Evolutionary conservation across 2,329 filamentous ascomycete species (phyloP), one percentile per base, ranked within the genome.

Genomic region (Trichoderma koningiopsis): DNA sequence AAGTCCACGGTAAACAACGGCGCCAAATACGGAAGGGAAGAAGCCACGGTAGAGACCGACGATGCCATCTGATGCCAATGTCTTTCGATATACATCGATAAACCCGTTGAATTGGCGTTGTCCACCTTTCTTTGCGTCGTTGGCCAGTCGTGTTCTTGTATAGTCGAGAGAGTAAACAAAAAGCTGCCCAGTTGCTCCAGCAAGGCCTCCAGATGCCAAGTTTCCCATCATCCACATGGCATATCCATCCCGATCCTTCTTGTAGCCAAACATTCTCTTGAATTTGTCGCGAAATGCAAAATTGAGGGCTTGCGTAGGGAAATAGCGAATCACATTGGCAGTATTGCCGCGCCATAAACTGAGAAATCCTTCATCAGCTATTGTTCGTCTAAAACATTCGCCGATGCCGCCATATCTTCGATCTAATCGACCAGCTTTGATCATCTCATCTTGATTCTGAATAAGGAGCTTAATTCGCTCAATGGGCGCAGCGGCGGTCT

Each of bases 391-490:
- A n/a, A 67, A 67, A 22, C 63, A 67, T 2, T 60, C 53, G 19
- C 33, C 55, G 22, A 67, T 67, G 37, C 63, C 52, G 6, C 22
- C 22, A 14, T 62, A 68, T 61, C 13, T 22, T 11, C 65, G 40
- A 24, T 68, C 65, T 13, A 68, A 43, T 16, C 57, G 56, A 14
- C 56, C 53, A 22, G 13, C 37, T 37, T 62, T 68, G 29, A 60
- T 68, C 65, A 68, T 68, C 13, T 68, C 65, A 11, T 68, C 65
- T 53, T 68, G 65, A 24, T 61, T 68, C 22, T 68, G 55, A n/a
- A 60, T 61, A 10, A 68, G 64, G n/a, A 68, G 64, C 19, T 68
- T 68, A 35, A 67, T 55, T 31, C 63, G 52, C 35, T 60, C 63
- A 33, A 67, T 67, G 63, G 63, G 63, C 8, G 63, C 63, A 16